Percentiles rank a stretch among this genome's conserved stretches.
These are phyloP conservation scores for Tarenaya hassleriana DNA, from an alignment of 345 rosid species.

Conservation along the genomic window DNA sequence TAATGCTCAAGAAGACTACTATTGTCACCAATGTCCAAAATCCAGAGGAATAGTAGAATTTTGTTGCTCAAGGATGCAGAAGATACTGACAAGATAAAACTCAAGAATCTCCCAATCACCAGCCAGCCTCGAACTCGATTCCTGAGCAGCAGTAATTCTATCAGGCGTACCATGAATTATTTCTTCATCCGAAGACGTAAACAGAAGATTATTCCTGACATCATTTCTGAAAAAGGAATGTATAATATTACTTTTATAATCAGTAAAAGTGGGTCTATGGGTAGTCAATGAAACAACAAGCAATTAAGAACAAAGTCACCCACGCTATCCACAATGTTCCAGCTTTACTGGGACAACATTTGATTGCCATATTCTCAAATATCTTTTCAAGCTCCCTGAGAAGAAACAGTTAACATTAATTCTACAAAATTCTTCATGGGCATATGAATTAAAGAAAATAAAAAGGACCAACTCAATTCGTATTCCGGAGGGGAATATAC, in stretches of 20 bases:
- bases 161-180: slow-evolving; percentile 49
- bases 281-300: slow-evolving; percentile 16
- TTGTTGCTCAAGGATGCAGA: slow-evolving; percentile 18
- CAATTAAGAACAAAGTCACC: slow-evolving; percentile 17
- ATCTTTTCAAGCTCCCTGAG: slow-evolving; percentile 79
- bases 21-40: slow-evolving; percentile 1
- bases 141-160: slow-evolving; percentile 31
- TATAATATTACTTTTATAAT: not conserved
- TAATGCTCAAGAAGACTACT: not conserved
- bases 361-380: slow-evolving; percentile 66
- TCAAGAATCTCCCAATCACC: slow-evolving; percentile 87
- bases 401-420: slow-evolving; percentile 18
- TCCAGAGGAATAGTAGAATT: slow-evolving; percentile 5
- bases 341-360: slow-evolving; percentile 65
- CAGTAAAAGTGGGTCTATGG: slow-evolving; percentile 14
- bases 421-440: slow-evolving; percentile 13
- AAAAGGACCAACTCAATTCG: too few species aligned
- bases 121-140: slow-evolving; percentile 39
- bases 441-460: slow-evolving; percentile 2
- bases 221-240: slow-evolving; percentile 28
- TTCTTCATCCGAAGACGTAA: slow-evolving; percentile 60
- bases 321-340: slow-evolving; percentile 31
- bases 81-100: slow-evolving; percentile 71
- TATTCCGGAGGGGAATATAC: too few species aligned
- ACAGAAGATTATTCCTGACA: slow-evolving; percentile 47